Conservation (phyloP, 75 land plant species). For the Cupressus sempervirens region DNA sequence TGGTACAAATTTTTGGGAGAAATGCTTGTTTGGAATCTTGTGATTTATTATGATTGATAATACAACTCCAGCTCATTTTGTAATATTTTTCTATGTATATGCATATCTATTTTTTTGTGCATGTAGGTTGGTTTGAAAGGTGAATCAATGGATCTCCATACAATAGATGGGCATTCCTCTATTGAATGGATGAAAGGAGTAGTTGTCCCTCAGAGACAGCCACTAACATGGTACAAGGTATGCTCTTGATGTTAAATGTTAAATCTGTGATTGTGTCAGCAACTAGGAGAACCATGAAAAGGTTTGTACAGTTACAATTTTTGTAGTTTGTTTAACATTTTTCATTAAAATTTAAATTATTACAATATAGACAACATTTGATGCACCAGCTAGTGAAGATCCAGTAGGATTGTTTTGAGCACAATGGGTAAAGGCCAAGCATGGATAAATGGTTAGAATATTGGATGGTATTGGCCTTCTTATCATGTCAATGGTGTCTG, state of each 20-base stretch:
- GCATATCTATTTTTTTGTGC: not conserved
- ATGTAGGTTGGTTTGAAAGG: constrained; percentile 67
- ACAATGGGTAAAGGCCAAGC: constrained; percentile 93
- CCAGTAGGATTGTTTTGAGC: constrained; percentile 79
- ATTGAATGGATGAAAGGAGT: constrained; percentile 58
- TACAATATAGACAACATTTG: constrained; percentile 58
- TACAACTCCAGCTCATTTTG: too few relatives aligned
- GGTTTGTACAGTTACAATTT: not conserved
- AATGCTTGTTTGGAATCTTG: too few relatives aligned
- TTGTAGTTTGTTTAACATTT: not conserved
- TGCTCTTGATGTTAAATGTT: constrained; percentile 6
- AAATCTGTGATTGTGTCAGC: not conserved
- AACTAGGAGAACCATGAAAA: not conserved
- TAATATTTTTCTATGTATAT: too few relatives aligned
- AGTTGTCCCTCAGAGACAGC: constrained; percentile 25
- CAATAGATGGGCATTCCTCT: constrained; percentile 46
- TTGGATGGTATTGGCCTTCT: constrained; percentile 87
- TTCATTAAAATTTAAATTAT: not conserved
- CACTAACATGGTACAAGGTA: constrained; percentile 68
- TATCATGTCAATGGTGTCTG: constrained; percentile 47
- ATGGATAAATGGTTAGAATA: constrained; percentile 81
- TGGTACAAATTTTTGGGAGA: too few relatives aligned
- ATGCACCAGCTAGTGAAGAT: constrained; percentile 62
- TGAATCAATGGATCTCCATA: constrained; percentile 51
- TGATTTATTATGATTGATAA: too few relatives aligned